Base-by-base conservation (phyloP, 371 early-diverging fungal species). In the Mortierella polycephala region DNA sequence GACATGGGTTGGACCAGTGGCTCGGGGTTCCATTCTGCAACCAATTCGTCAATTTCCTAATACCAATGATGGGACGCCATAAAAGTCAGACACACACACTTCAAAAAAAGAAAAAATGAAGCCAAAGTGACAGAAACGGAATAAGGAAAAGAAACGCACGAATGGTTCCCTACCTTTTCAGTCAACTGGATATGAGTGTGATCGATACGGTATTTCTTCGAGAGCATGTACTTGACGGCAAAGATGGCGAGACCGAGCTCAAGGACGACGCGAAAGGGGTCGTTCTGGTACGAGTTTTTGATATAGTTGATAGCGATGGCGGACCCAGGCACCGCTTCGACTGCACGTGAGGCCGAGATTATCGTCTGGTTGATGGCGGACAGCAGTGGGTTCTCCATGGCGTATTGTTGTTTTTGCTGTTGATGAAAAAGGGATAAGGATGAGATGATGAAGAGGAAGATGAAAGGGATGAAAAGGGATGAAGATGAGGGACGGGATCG, bases 21-120 rank as follows among this genome's bases (percentile, higher is more conserved):
- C 84, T 98, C 98, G 5, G 99, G 98, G 64, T 92, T 91, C 99
- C 99, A 99, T 73, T 97, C 98, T 49, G 94, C 92, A 16, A 96
- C 91, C 20, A 98, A 89, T 65, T 98, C 98, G 81, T 98, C 94
- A 54, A 96, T 88, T 83, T 97, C 98, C 94, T 93, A 76, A 51
- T 18, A n/a, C 51, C 16, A 16, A 20, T 21, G 20, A 18, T 18
- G 5, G 12, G 18, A n/a, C 10, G 20, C 10, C 18, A 18, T 16
- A 5, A 46, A 46, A 16, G 13, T 46, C 13, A 46, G 46, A 46
- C 6, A 46, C 16, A 46, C 46, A 46, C 46, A 46, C 2, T 4
- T 30, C 30, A 30, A 30, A 30, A 30, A 30, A 37, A 57, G 45
- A 12, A 20, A 30, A 65, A 57, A 57, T 40, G 55, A 56, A 51